Evolutionary conservation across 2,329 filamentous ascomycete species (phyloP), one percentile per base, ranked within the genome.

Genomic region (Magnaporthales sp.): DNA sequence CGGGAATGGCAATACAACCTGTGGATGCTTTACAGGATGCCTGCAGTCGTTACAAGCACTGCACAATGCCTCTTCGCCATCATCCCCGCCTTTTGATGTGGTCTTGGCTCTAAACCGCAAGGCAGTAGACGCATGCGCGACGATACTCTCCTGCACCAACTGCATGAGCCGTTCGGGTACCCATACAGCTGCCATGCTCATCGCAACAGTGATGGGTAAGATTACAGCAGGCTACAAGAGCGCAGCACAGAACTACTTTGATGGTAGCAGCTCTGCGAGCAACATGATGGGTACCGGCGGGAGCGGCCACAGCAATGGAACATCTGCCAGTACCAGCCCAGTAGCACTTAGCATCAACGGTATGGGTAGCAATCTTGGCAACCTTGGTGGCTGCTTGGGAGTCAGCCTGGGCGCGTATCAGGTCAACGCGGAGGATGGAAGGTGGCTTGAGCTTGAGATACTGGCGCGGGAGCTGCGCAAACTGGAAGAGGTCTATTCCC

Each of bases 161-260:
- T 84, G 82, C 71, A 79, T 83, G 74, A 77, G 74, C 66, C 75
- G 76, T 13, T 77, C 77, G 1, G 79, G 78, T 1, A 78, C 76
- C 3, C 78, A 81, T 63, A 82, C 81, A 1, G 75, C 78, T 0
- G 77, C 78, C 5, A 83, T 83, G 81, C 75, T 84, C 0, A 75
- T 84, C n/a, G 80, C 79, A 0, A 83, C 81, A 0, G 75, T 84
- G 24, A 78, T 84, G 22, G 78, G 78, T 63, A 81, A 83, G 70
- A 79, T 82, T 62, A 79, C 80, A 1, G 79, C 77, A 1, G 78
- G 81, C 65, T 83, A 84, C 72, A 79, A 77, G 67, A 76, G 75
- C 22, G 80, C 78, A 2, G 78, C 75, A 10, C 73, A 78, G 63
- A 72, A 75, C 3, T 77, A 79, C 67, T 80, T 79, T 67, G 78